phyloP scores from a whole-genome alignment of 331 rosid genomes.

The Phaseolus coccineus region DNA sequence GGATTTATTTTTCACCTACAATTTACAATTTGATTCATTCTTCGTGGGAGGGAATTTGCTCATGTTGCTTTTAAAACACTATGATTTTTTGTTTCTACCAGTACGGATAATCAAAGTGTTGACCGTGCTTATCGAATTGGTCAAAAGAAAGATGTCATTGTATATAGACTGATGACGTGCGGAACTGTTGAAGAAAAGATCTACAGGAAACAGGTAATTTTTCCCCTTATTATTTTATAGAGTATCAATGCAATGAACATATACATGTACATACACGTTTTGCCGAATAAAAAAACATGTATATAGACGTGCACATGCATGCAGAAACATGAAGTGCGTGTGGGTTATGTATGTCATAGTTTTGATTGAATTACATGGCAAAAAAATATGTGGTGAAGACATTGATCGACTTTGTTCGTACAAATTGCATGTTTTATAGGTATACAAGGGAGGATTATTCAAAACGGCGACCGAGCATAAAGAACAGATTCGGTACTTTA shows the following conservation, averaged over 20 bases:
- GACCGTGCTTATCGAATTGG: conserved; percentile 99
- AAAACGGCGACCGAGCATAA: conserved; percentile 94
- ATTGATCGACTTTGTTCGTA: conserved; percentile 30
- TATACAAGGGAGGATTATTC: conserved; percentile 87
- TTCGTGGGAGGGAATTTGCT: not conserved
- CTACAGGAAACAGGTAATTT: conserved; percentile 87
- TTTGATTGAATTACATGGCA: conserved; percentile 21
- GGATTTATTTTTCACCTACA: too few relatives aligned
- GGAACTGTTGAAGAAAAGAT: conserved; percentile 99
- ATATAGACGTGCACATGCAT: not conserved
- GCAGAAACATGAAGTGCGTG: not conserved
- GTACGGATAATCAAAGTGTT: conserved; percentile 95
- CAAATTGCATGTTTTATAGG: conserved; percentile 54
- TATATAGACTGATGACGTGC: conserved; percentile 93
- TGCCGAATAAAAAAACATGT: not conserved
- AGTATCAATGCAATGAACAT: not conserved
- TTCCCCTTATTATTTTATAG: not conserved
- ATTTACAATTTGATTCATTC: too few relatives aligned
- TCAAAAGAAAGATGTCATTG: conserved; percentile 90
- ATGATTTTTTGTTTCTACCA: conserved; percentile 44
- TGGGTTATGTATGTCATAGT: not conserved
- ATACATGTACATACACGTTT: too few relatives aligned
- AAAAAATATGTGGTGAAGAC: not conserved
- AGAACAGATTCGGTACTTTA: conserved; percentile 90
- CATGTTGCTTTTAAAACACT: conserved; percentile 32